These are phyloP conservation scores for Lachnellula cervina DNA, from an alignment of 2,329 filamentous ascomycete genomes.

Conservation along the genomic window DNA sequence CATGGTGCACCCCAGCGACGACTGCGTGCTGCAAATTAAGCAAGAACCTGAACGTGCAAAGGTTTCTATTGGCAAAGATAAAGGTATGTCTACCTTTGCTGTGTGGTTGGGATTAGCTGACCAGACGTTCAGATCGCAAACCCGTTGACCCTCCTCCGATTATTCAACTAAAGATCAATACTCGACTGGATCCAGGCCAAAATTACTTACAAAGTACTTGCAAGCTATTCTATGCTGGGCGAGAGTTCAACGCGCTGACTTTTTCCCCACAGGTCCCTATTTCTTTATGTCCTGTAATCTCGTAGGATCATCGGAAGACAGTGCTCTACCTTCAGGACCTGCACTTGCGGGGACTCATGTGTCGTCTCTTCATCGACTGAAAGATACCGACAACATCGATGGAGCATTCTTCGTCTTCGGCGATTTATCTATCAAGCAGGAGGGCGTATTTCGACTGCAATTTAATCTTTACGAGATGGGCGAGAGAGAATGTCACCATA, in stretches of 20 bases:
- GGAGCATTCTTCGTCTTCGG: conserved; percentile 89
- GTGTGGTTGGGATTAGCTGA: conserved; percentile 3
- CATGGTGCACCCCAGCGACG: conserved; percentile 38
- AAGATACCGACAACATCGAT: conserved; percentile 72
- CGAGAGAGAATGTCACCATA: conserved; percentile 23
- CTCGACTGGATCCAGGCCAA: conserved; percentile 42
- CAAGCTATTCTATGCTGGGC: conserved; percentile 23
- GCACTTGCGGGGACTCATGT: conserved; percentile 67
- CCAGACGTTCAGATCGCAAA: conserved; percentile 59
- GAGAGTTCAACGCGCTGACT: conserved; percentile 5
- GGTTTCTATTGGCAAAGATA: conserved; percentile 69
- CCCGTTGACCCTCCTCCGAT: conserved; percentile 86
- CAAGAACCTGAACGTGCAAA: conserved; percentile 65
- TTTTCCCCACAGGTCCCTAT: conserved; percentile 39
- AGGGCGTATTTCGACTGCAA: conserved; percentile 67
- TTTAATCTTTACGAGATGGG: conserved; percentile 75
- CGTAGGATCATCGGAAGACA: conserved; percentile 38
- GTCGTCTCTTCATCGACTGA: conserved; percentile 77
- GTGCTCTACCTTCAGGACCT: conserved; percentile 36
- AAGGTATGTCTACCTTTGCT: conserved; percentile 46
- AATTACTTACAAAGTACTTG: conserved; percentile 56
- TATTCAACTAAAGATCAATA: conserved; percentile 59
- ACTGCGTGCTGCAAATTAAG: conserved; percentile 54
- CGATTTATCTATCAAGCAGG: conserved; percentile 72
- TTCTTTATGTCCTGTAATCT: conserved; percentile 45